These are phyloP conservation scores for Penicillium digitatum DNA, from an alignment of 2,329 filamentous ascomycete genomes.

Conservation along the genomic window DNA sequence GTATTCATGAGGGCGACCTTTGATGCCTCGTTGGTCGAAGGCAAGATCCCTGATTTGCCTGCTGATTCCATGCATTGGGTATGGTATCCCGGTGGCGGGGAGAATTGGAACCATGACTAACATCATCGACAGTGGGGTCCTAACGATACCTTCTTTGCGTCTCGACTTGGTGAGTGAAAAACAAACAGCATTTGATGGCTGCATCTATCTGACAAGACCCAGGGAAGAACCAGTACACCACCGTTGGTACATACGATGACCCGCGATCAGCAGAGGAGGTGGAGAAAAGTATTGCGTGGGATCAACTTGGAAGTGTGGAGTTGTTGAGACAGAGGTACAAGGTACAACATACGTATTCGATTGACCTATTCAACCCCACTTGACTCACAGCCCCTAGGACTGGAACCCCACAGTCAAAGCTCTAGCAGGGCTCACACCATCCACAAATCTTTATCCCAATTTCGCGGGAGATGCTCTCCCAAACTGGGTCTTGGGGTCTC, in stretches of 20 bases:
- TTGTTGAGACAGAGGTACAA: conserved; percentile 34
- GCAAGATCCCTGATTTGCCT: conserved; percentile 37
- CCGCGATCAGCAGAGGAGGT: conserved; percentile 32
- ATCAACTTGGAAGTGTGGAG: conserved; percentile 37
- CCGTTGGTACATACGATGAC: conserved; percentile 44
- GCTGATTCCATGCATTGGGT: conserved; percentile 45
- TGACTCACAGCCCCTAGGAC: conserved; percentile 28
- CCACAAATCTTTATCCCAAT: conserved; percentile 45
- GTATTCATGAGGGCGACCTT: conserved; percentile 48
- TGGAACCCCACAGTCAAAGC: conserved; percentile 45
- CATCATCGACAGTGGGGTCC: conserved; percentile 38
- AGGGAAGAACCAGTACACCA: conserved; percentile 39
- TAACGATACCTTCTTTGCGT: conserved; percentile 45
- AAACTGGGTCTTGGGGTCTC: conserved; percentile 41
- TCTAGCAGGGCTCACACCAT: conserved; percentile 42
- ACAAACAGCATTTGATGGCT: too few relatives aligned
- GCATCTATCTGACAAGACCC: not conserved
- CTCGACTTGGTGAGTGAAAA: conserved; percentile 34
- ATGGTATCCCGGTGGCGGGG: not conserved
- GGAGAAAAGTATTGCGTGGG: conserved; percentile 37
- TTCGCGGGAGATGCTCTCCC: conserved; percentile 40
- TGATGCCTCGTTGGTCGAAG: conserved; percentile 38
- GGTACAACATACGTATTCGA: conserved; percentile 18
- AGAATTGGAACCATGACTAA: not conserved
- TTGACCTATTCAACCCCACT: not conserved